Evolutionary conservation across 306 rosid genomes (phyloP), one percentile per base, ranked within the genome.

Genomic region (Gastrolobium villosum): DNA sequence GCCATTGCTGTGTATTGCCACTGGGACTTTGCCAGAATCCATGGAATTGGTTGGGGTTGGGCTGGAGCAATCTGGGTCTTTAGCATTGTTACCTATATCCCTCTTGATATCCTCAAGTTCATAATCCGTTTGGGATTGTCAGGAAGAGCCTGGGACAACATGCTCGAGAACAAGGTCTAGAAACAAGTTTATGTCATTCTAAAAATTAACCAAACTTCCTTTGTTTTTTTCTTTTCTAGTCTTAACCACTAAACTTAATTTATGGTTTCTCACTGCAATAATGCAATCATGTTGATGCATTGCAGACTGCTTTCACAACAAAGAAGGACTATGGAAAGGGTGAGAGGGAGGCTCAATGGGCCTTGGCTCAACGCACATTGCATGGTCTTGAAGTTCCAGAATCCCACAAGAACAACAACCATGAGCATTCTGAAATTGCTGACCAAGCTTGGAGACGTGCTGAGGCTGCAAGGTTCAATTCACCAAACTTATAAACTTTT

Each of bases 21-120:
- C 5, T 91, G 98, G 98, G 88, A 65, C 28, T 94, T 94, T 56
- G 98, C 98, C 1, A 88, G 86, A 78, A 89, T 92, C 79, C 9
- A 82, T 2, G 98, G 98, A 9, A 68, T 94, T 74, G 98, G 98
- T 1, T 94, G 98, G 98, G 72, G 72, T 77, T 94, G 98, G 98
- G 97, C 96, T 4, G 98, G 91, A 74, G 86, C 35, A 4, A 94
- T 94, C 60, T 94, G 98, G 98, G 9, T 90, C 49, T 94, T 52
- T 80, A 94, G 88, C 75, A 10, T 94, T 44, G n/a, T 94, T 15
- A 91, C 96, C 26, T 94, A 94, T 79, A 46, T 94, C 72, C 98
- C 98, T 66, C 97, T 94, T 5, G 98, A 94, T 45, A 4, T 92
- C 72, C 84, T 94, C 80, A 94, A 94, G 87, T 92, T 91, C 76